Base-by-base conservation (phyloP, 192 early-diverging fungal species). In the Glomus cerebriforme region DNA sequence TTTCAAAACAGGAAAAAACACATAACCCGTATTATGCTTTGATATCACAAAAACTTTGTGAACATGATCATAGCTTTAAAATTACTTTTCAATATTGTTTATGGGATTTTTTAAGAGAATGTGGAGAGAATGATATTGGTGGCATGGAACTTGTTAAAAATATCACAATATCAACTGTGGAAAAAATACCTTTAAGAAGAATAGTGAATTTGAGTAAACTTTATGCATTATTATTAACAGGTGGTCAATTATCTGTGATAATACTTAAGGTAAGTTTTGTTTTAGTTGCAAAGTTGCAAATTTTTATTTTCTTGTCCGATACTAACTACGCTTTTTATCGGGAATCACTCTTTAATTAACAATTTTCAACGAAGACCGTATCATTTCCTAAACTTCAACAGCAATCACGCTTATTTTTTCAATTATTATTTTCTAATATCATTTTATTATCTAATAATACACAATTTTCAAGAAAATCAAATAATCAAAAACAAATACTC, bases 1-100 rank as follows among this genome's bases (percentile, higher is more conserved):
- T 77, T 73, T 32, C 5, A 22, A 13, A 49, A 60, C 78, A 93
- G 90, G 97, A 98, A 87, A 87, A 87, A 75, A 90, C 91, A 7
- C 94, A 94, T 86, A 99, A 99, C 84, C 95, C 97, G 27, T 99
- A 93, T 83, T 99, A 99, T 78, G 89, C 93, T 29, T 87, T 97
- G 31, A 92, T 98, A 8, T 92, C 92, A 10, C 85, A 94, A 73
- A 87, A 91, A 70, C 85, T 99, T 72, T 97, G 96, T 82, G 83
- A 85, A 39, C 84, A 90, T 58, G 87, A 92, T 79, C 90, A 94
- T 82, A 90, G 91, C 9, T 95, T 92, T 87, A 92, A 91, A 83
- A 89, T 98, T 75, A 99, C 98, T 7, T 92, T 96, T 81, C 95
- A 97, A 88, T 99, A 94, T 82, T 90, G 92, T 19, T 87, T 99